These are phyloP conservation scores for Backusella parvicylindrica DNA, from an alignment of 192 early-diverging fungal genomes.

Conservation along the genomic window DNA sequence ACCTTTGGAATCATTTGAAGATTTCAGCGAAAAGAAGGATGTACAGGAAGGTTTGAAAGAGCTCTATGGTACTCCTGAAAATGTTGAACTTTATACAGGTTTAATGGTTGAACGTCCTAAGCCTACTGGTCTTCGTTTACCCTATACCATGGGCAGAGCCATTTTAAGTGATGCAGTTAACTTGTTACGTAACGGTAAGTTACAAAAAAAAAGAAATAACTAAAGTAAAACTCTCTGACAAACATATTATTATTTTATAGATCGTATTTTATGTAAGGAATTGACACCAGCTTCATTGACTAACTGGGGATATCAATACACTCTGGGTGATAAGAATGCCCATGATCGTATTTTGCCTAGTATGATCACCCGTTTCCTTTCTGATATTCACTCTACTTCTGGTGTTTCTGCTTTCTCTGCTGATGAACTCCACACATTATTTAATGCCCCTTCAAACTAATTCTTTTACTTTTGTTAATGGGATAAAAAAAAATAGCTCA, in stretches of 20 bases:
- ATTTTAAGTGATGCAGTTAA: conserved; percentile 48
- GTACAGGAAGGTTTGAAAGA: conserved; percentile 31
- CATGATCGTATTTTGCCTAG: conserved; percentile 14
- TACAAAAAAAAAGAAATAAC: background rate
- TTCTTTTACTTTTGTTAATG: background rate
- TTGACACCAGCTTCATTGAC: conserved; percentile 39
- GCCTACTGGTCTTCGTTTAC: conserved; percentile 36
- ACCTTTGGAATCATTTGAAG: conserved; percentile 30
- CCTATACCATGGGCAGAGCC: conserved; percentile 42
- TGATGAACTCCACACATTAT: conserved; percentile 2
- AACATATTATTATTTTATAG: conserved; percentile 13
- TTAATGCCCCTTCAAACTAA: background rate
- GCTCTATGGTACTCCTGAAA: conserved; percentile 38
- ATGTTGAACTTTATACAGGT: conserved; percentile 49
- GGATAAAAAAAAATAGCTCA: background rate
- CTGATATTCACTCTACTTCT: background rate
- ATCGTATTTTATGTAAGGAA: conserved; percentile 44
- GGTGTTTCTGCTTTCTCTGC: background rate
- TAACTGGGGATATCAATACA: conserved; percentile 40
- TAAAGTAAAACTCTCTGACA: background rate
- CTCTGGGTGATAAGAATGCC: conserved; percentile 11
- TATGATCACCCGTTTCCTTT: conserved; percentile 14
- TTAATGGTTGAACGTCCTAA: conserved; percentile 41
- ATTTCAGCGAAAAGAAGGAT: conserved; percentile 23
- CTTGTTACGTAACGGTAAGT: conserved; percentile 40